Conservation (phyloP, 1,139 yeast genomes). For the Cylindricascospora bacillispora region DNA sequence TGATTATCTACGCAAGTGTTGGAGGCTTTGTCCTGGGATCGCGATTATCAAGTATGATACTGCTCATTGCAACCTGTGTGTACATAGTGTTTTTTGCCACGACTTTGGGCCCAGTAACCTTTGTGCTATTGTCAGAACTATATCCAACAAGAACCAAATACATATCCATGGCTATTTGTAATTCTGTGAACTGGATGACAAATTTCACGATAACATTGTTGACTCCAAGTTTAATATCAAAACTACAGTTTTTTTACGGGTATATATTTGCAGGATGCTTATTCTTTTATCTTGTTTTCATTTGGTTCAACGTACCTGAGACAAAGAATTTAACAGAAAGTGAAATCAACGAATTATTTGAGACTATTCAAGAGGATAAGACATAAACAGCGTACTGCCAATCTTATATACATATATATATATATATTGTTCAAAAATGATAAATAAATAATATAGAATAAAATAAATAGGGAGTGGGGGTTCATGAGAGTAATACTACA, state of each 20-base stretch:
- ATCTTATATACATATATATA: too few relatives aligned
- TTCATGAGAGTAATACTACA: too few relatives aligned
- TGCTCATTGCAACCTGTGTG: slow-evolving; percentile 65
- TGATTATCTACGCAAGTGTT: slow-evolving; percentile 50
- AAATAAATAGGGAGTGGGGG: too few relatives aligned
- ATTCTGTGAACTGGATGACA: slow-evolving; percentile 63
- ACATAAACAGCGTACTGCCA: too few relatives aligned
- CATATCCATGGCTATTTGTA: slow-evolving; percentile 64
- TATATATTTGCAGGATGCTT: slow-evolving; percentile 61
- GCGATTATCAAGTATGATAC: slow-evolving; percentile 45
- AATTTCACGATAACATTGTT: slow-evolving; percentile 63
- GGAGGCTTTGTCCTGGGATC: slow-evolving; percentile 38
- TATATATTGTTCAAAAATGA: too few relatives aligned
- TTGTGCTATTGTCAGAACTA: slow-evolving; percentile 61
- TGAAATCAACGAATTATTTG: slow-evolving; percentile 35
- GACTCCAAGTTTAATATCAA: slow-evolving; percentile 50
- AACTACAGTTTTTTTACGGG: slow-evolving; percentile 47
- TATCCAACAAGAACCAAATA: slow-evolving; percentile 67
- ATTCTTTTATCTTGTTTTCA: slow-evolving; percentile 42
- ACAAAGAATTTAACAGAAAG: slow-evolving; percentile 60
- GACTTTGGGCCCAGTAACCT: slow-evolving; percentile 79
- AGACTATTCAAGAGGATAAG: neutral
- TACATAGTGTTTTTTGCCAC: slow-evolving; percentile 69
- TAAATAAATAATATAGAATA: slow-evolving; percentile 32
- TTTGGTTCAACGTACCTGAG: slow-evolving; percentile 51